Evolutionary conservation across 208 protist species (phyloP).

Genomic region (Acanthamoeba culbertsoni): DNA sequence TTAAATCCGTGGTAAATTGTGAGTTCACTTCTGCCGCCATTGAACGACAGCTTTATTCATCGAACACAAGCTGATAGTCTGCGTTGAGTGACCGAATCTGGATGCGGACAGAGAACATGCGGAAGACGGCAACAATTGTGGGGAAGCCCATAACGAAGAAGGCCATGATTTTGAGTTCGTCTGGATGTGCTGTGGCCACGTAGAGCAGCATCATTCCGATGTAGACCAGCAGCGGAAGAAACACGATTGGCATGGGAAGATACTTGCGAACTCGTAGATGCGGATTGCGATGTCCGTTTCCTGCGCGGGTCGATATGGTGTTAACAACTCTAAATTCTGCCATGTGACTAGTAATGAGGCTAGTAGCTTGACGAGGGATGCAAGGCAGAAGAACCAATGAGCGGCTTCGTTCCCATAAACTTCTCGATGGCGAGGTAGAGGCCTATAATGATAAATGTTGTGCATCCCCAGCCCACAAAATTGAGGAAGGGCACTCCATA

Average conservation of each 20-base stretch:
- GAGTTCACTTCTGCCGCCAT: no score
- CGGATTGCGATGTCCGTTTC: background rate
- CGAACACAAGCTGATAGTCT: conserved; percentile 38
- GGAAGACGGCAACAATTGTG: background rate
- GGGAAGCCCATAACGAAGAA: conserved; percentile 50
- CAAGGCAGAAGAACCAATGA: background rate
- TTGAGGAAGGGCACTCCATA: conserved; percentile 32
- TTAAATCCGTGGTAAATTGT: background rate
- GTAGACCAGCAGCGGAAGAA: conserved; percentile 21
- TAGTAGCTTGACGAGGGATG: no score
- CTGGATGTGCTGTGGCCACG: background rate
- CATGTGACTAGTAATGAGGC: no score
- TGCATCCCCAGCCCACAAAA: background rate
- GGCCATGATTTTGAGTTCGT: background rate
- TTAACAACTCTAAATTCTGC: no score
- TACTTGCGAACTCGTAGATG: background rate
- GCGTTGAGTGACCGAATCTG: conserved; percentile 14
- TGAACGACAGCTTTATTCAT: background rate
- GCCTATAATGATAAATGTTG: background rate
- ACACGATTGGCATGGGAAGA: background rate
- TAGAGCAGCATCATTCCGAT: conserved; percentile 22
- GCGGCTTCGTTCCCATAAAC: background rate
- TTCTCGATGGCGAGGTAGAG: conserved; percentile 24
- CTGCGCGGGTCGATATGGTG: no score
- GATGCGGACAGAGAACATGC: background rate